Evolutionary conservation across 1,284 basidiomycete species (phyloP), one percentile per base, ranked within the genome.

Genomic region (Fomes fomentarius): DNA sequence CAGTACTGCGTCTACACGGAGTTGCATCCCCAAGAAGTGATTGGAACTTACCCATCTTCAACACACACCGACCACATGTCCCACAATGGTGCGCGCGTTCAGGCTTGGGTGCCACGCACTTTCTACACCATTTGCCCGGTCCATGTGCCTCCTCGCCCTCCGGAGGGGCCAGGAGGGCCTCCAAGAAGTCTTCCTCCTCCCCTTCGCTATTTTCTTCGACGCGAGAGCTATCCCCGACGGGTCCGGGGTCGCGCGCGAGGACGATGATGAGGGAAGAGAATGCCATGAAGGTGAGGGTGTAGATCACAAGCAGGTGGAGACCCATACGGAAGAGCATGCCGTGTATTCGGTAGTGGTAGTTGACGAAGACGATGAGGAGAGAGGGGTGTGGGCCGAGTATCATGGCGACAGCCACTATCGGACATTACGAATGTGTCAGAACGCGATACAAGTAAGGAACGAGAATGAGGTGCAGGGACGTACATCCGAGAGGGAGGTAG

Each of bases 31-130:
- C 54, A 40, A 60, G 26, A 28, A 51, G 43, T n/a, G n/a, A n/a
- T n/a, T n/a, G n/a, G n/a, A 57, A 70, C 83, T 51, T 48, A 90
- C 92, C 89, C 85, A 94, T 91, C 74, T 93, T 94, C 40, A 95
- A 73, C 8, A 93, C 85, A 69, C 93, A 95, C 37, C 87, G 78
- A 37, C 84, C 80, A 68, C 93, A 95, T 3, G 61, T 50, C 53
- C 69, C 63, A 42, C 64, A 71, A 52, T 96, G 93, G 68, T 95
- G 93, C 8, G 90, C 77, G 50, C 93, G 76, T 66, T 94, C 92
- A 3, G 92, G 91, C 71, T 93, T 94, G 0, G 86, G 83, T 22
- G 79, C 84, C 80, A 83, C 85, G 65, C 90, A 93, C 56, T 83
- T 86, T 51, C 82, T 78, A 69, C 90, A 93, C 88, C 89, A 93